phyloP scores from a whole-genome alignment of 495 filamentous ascomycete species.

The Daldinia caldariorum region DNA sequence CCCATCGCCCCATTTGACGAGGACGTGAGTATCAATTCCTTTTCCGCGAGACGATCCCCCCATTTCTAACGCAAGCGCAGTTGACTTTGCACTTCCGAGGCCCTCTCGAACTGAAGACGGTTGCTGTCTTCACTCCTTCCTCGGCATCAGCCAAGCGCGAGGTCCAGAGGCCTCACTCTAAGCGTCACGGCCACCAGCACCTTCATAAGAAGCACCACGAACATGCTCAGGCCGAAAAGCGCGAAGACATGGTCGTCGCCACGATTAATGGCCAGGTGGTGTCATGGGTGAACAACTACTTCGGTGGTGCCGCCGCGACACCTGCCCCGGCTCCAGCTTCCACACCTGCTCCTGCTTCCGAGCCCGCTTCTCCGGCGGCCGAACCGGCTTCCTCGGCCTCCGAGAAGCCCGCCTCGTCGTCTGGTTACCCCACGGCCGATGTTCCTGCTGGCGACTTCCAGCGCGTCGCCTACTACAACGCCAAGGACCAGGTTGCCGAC shows the following conservation, averaged over 20 bases:
- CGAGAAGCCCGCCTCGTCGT: neutral
- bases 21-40: conserved; percentile 61
- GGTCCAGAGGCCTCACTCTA: conserved; percentile 45
- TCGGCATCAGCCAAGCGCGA: conserved; percentile 35
- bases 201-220: conserved; percentile 46
- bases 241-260: conserved; percentile 58
- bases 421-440: conserved; percentile 25
- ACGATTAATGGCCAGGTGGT: conserved; percentile 70
- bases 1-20: conserved; percentile 71
- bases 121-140: conserved; percentile 69
- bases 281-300: conserved; percentile 73
- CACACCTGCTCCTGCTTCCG: neutral
- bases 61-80: conserved; percentile 51
- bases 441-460: conserved; percentile 42
- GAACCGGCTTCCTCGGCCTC: neutral
- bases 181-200: conserved; percentile 53
- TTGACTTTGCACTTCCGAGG: conserved; percentile 76
- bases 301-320: conserved; percentile 43
- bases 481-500: conserved; percentile 56
- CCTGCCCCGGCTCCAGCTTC: conserved; percentile 11
- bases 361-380: neutral
- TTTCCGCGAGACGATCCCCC: conserved; percentile 6
- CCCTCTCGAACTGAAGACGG: conserved; percentile 67
- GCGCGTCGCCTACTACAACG: conserved; percentile 67
- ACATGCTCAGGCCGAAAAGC: conserved; percentile 41